Percentiles rank a stretch among this genome's conserved stretches.
phyloP scores from a whole-genome alignment of 2,329 filamentous ascomycete species.

The Cytospora mali region DNA sequence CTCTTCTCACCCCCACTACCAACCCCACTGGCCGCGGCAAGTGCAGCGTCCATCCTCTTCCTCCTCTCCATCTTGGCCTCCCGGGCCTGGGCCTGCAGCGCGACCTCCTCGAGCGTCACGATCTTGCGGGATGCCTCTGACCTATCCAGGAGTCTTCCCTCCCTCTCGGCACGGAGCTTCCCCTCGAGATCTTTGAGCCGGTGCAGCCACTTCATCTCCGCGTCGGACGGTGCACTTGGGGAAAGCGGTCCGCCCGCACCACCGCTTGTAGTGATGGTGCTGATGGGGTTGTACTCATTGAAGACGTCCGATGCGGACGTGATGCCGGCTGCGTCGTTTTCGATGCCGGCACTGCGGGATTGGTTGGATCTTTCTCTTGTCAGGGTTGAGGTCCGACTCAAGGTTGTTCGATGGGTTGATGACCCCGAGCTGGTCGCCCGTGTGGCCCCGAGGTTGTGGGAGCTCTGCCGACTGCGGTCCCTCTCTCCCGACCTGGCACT shows the following conservation, averaged over 20 bases:
- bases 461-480: constrained; percentile 21
- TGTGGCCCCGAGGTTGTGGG: constrained; percentile 31
- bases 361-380: constrained; percentile 32
- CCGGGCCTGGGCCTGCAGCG: constrained; percentile 35
- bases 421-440: constrained; percentile 28
- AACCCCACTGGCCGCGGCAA: constrained; percentile 7
- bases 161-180: constrained; percentile 85
- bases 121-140: constrained; percentile 79
- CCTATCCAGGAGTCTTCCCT: constrained; percentile 82
- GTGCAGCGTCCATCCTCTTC: constrained; percentile 23
- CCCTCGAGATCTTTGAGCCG: constrained; percentile 85
- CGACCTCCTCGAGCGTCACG: constrained; percentile 72
- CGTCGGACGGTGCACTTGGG: constrained; percentile 36
- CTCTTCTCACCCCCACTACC: not conserved
- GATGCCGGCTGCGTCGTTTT: constrained; percentile 18
- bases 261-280: constrained; percentile 17
- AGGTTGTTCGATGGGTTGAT: constrained; percentile 22
- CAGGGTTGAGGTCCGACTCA: constrained; percentile 37
- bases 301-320: constrained; percentile 9
- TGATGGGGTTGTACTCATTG: constrained; percentile 13
- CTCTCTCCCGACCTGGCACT: constrained; percentile 32
- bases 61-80: constrained; percentile 32
- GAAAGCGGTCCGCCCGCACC: constrained; percentile 33
- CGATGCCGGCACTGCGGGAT: constrained; percentile 30
- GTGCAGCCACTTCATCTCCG: constrained; percentile 80